Conservation (phyloP, 192 early-diverging fungal species). For the Allomyces javanicus region DNA sequence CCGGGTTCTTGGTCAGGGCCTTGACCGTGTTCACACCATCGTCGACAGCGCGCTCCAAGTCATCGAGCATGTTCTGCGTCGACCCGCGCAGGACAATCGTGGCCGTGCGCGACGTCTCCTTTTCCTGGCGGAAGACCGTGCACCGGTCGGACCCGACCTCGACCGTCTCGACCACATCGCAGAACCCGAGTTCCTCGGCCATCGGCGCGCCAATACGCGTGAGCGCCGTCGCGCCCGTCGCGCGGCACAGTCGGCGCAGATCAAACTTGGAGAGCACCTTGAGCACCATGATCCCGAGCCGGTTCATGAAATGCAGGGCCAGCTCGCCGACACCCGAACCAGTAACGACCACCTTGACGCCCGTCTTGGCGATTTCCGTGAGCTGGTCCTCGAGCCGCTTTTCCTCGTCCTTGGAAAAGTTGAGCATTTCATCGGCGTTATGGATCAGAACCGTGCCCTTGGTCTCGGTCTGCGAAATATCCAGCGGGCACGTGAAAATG, state of each 20-base stretch:
- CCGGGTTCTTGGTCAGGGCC: constrained; percentile 64
- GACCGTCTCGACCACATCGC: constrained; percentile 86
- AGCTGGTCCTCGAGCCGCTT: constrained; percentile 65
- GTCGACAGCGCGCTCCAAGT: constrained; percentile 91
- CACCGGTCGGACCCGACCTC: constrained; percentile 95
- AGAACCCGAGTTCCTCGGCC: constrained; percentile 93
- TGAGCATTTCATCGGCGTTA: constrained; percentile 87
- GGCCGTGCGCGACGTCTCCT: constrained; percentile 66
- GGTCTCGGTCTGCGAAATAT: constrained; percentile 86
- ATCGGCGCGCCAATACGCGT: constrained; percentile 81
- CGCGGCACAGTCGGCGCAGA: constrained; percentile 79
- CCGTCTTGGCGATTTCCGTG: constrained; percentile 74
- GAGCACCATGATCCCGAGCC: constrained; percentile 71
- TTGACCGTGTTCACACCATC: constrained; percentile 96
- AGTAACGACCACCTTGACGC: constrained; percentile 78
- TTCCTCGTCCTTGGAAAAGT: constrained; percentile 92
- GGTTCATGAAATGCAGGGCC: constrained; percentile 85
- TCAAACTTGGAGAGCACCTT: constrained; percentile 92
- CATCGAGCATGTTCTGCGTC: constrained; percentile 85
- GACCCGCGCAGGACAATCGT: constrained; percentile 94
- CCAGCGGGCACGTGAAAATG: constrained; percentile 82
- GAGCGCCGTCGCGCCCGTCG: constrained; percentile 76
- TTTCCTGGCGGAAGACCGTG: constrained; percentile 90
- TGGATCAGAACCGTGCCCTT: constrained; percentile 97
- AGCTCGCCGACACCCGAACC: constrained; percentile 80